Percentiles rank a stretch among this genome's conserved stretches.
Conservation (phyloP, 2,329 filamentous ascomycete genomes). For the Neofusicoccum laricinum region DNA sequence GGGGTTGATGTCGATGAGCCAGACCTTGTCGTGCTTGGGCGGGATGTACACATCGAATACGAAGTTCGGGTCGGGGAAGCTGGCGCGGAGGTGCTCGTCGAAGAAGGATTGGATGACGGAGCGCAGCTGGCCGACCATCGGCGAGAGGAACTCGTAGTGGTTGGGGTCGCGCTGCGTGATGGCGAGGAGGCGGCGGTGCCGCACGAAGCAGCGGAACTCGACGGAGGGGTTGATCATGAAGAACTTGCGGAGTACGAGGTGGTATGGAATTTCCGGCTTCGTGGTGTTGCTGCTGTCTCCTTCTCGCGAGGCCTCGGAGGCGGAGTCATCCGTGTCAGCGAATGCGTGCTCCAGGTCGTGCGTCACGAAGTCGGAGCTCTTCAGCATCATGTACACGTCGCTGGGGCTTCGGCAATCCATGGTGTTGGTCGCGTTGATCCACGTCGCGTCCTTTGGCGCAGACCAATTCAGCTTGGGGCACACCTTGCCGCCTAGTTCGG, state of each 20-base stretch:
- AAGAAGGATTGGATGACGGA: conserved; percentile 76
- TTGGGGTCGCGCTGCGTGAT: conserved; percentile 89
- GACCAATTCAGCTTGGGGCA: conserved; percentile 98
- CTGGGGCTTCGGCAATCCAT: conserved; percentile 86
- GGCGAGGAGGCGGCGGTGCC: conserved; percentile 73
- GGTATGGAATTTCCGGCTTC: conserved; percentile 59
- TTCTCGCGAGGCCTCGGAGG: conserved; percentile 30
- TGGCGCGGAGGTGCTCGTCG: conserved; percentile 66
- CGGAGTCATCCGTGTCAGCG: conserved; percentile 59
- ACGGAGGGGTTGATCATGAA: conserved; percentile 85
- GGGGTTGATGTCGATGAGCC: conserved; percentile 91
- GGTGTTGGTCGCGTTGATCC: conserved; percentile 84
- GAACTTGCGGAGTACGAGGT: conserved; percentile 83
- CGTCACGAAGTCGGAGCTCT: conserved; percentile 90
- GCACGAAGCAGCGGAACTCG: conserved; percentile 95
- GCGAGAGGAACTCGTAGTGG: conserved; percentile 78
- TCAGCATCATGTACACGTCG: conserved; percentile 90
- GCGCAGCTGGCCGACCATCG: conserved; percentile 64
- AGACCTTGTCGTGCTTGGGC: conserved; percentile 68
- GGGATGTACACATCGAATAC: conserved; percentile 93
- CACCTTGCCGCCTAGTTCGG: conserved; percentile 78
- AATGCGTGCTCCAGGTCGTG: conserved; percentile 94
- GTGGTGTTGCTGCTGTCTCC: no score
- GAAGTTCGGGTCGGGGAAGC: conserved; percentile 81
- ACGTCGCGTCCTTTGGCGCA: conserved; percentile 90